A percentile compares a stretch with the other conserved stretches of the same genome.
phyloP scores from a whole-genome alignment of 1,284 basidiomycete species.

The Puccinia hordei region DNA sequence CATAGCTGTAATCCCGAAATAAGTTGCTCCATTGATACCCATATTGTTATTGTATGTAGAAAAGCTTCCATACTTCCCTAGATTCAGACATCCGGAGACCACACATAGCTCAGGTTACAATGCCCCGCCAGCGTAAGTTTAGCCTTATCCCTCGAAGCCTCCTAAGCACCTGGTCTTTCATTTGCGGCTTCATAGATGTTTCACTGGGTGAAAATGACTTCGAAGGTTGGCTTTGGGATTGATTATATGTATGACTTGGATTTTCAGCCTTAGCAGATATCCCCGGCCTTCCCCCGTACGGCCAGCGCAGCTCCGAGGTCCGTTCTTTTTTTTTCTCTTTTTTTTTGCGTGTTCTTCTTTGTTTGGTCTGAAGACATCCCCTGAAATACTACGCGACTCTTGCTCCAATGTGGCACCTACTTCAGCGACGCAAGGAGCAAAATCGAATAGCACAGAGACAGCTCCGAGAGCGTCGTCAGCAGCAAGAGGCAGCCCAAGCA shows the following conservation, averaged over 20 bases:
- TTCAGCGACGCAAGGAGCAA: conserved; percentile 49
- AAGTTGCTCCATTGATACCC: background rate
- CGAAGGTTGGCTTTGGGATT: background rate
- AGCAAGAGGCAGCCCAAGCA: conserved; percentile 49
- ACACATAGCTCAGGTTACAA: background rate
- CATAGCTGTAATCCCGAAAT: background rate
- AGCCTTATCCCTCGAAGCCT: background rate
- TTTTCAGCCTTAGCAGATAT: conserved; percentile 42
- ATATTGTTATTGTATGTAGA: background rate
- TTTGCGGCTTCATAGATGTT: background rate
- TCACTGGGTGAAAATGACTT: background rate
- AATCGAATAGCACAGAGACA: conserved; percentile 49
- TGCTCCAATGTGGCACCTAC: background rate
- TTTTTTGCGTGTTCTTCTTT: background rate
- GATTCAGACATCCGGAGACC: background rate
- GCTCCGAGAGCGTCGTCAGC: conserved; percentile 46
- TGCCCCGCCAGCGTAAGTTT: conserved; percentile 39
- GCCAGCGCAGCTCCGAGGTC: conserved; percentile 51
- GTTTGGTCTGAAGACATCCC: background rate
- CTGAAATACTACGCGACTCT: background rate
- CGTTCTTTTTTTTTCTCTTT: background rate
- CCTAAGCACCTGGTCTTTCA: no score
- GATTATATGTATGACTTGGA: background rate
- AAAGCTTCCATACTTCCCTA: background rate
- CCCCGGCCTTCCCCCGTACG: conserved; percentile 50